These are phyloP conservation scores for Infundibulicybe gibba DNA, from an alignment of 768 basidiomycete genomes.

Conservation along the genomic window DNA sequence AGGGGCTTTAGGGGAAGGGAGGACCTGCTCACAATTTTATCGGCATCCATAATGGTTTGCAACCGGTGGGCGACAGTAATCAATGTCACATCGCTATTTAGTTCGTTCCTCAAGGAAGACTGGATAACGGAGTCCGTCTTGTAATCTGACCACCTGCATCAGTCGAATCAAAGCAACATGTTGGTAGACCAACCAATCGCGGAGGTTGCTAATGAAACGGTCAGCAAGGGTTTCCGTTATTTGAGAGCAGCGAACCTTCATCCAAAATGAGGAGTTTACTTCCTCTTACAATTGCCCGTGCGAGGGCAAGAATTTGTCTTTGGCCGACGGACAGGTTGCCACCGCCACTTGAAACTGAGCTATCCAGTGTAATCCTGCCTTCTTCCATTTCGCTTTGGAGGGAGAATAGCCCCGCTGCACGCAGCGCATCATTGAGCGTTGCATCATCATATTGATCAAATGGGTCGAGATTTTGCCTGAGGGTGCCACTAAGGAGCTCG, in stretches of 20 bases:
- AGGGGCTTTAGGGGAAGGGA: constrained; percentile 2
- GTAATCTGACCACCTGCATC: constrained; percentile 33
- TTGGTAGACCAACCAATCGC: constrained; percentile 35
- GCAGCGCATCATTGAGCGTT: constrained; percentile 32
- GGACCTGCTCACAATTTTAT: constrained; percentile 42
- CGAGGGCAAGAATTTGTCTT: constrained; percentile 65
- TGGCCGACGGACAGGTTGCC: constrained; percentile 77
- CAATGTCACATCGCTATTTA: constrained; percentile 55
- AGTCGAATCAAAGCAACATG: not conserved
- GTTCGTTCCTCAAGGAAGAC: constrained; percentile 60
- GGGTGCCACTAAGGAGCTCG: constrained; percentile 55
- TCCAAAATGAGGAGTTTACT: constrained; percentile 62
- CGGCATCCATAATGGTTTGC: constrained; percentile 67
- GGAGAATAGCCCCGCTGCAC: constrained; percentile 36
- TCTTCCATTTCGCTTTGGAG: constrained; percentile 39
- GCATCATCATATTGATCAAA: constrained; percentile 57
- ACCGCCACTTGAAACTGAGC: constrained; percentile 48
- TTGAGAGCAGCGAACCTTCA: constrained; percentile 43
- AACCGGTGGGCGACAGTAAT: constrained; percentile 71
- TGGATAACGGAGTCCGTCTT: constrained; percentile 71
- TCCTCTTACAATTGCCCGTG: constrained; percentile 55
- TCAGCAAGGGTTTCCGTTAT: constrained; percentile 24
- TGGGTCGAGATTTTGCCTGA: constrained; percentile 67
- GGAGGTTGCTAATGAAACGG: constrained; percentile 36
- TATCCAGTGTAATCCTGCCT: constrained; percentile 46